Evolutionary conservation across 2,329 filamentous ascomycete genomes (phyloP), one percentile per base, ranked within the genome.

Genomic region (Trematosphaeria pertusa): DNA sequence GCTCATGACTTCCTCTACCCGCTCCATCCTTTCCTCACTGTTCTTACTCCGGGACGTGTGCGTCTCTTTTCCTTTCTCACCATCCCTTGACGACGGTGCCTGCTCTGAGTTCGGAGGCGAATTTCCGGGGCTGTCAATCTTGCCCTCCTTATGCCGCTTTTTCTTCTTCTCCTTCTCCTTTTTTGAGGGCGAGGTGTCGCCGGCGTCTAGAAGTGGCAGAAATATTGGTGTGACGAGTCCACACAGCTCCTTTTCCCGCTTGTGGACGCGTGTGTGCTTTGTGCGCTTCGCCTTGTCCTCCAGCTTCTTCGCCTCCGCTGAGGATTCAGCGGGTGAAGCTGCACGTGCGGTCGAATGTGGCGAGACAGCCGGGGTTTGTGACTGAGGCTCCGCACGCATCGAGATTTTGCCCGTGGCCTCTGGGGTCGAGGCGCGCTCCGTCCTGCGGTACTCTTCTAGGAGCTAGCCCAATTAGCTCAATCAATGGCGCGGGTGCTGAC

Each of bases 181-280:
- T 34, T 56, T 60, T 15, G 56, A 37, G 19, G 53, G 50, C 42
- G 59, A 47, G 11, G 44, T 44, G 19, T 65, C 61, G 40, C 56
- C 52, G 22, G 66, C 65, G 41, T 72, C 69, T 22, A 72, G 58
- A 49, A 72, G 54, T 33, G 69, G 69, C 30, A 72, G 58, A 43
- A 71, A 72, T 6, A 66, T 61, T 10, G 66, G 67, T 26, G 69
- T 70, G 20, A 70, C 62, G 39, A 72, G 56, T 28, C 68, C 68
- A 46, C 62, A 68, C 21, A 72, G 65, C 54, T 72, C 69, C 33
- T 65, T 55, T 50, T 72, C 69, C 38, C 68, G 62, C 56, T 72
- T 70, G 52, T 71, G 67, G 20, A 71, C 67, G 39, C 65, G 63
- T 38, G 61, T 63, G 56, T 69, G 64, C 56, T 70, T 71, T 37